Evolutionary conservation across 441 rosid species (phyloP).

Genomic region (Daphne laureola): DNA sequence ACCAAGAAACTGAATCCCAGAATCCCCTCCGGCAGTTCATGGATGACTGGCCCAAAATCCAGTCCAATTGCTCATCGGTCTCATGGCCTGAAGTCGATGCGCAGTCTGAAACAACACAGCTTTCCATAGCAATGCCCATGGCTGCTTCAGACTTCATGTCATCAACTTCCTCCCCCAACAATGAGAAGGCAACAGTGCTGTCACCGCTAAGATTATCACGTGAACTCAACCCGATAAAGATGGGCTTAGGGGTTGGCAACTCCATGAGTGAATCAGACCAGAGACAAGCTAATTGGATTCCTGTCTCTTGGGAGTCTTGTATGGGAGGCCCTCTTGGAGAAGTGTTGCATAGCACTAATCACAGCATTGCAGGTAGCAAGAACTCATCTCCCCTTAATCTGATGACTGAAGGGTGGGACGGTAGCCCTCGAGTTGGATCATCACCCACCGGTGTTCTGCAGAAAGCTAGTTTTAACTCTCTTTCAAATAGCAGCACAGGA

Average conservation of each 20-base stretch:
- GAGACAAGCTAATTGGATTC: slow-evolving; percentile 31
- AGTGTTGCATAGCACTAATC: slow-evolving; percentile 27
- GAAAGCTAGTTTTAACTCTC: slow-evolving; percentile 35
- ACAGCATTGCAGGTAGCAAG: slow-evolving; percentile 22
- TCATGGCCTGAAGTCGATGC: slow-evolving; percentile 40
- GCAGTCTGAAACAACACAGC: slow-evolving; percentile 44
- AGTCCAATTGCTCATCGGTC: slow-evolving; percentile 24
- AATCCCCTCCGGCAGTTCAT: slow-evolving; percentile 46
- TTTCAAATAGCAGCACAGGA: slow-evolving; percentile 50
- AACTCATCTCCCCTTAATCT: slow-evolving; percentile 30
- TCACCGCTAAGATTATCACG: slow-evolving; percentile 37
- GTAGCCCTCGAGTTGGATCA: slow-evolving; percentile 34
- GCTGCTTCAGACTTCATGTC: slow-evolving; percentile 38
- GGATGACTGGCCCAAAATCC: slow-evolving; percentile 47
- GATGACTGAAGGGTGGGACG: slow-evolving; percentile 33
- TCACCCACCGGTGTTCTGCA: slow-evolving; percentile 57
- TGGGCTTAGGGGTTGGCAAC: slow-evolving; percentile 22
- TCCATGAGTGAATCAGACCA: slow-evolving; percentile 18
- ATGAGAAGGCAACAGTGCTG: slow-evolving; percentile 23
- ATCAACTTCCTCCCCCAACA: slow-evolving; percentile 42
- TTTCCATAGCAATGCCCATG: slow-evolving; percentile 45
- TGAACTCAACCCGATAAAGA: slow-evolving; percentile 29
- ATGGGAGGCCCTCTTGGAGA: slow-evolving; percentile 58
- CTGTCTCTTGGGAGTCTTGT: slow-evolving; percentile 34
- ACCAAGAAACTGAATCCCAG: slow-evolving; percentile 30